These are phyloP conservation scores for Teunomyces lycoperdinae DNA, from an alignment of 805 yeast species.

Conservation along the genomic window DNA sequence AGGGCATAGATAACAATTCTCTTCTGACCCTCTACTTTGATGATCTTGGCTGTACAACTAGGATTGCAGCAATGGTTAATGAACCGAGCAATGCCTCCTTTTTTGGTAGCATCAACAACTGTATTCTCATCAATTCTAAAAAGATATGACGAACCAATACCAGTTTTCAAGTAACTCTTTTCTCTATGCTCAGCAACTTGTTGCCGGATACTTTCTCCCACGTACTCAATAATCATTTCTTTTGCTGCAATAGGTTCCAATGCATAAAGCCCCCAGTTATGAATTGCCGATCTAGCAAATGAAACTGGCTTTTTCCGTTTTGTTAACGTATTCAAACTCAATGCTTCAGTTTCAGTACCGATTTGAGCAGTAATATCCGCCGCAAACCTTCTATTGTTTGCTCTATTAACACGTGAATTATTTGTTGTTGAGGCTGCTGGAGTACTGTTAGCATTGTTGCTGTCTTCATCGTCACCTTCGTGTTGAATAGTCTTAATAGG, in stretches of 20 bases:
- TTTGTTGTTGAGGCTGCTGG: conserved; percentile 26
- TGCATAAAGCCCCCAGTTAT: conserved; percentile 97
- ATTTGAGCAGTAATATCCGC: conserved; percentile 85
- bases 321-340: conserved; percentile 81
- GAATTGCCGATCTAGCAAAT: conserved; percentile 96
- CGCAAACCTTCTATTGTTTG: conserved; percentile 81
- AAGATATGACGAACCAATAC: conserved; percentile 92
- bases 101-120: conserved; percentile 95
- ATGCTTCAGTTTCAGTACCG: conserved; percentile 77
- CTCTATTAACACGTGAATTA: conserved; percentile 82
- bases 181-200: conserved; percentile 94
- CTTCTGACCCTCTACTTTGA: conserved; percentile 89
- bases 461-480: conserved; percentile 46
- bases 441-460: conserved; percentile 7
- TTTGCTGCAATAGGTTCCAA: conserved; percentile 91
- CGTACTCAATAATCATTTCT: conserved; percentile 97
- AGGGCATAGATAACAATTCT: conserved; percentile 93
- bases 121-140: conserved; percentile 92
- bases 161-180: conserved; percentile 76
- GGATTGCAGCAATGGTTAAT: conserved; percentile 98
- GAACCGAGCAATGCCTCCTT: conserved; percentile 95
- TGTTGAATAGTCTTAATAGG: conserved; percentile 76
- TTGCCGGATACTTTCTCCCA: conserved; percentile 91
- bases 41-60: conserved; percentile 94
- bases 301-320: conserved; percentile 91